Evolutionary conservation across 2,329 filamentous ascomycete species (phyloP), one percentile per base, ranked within the genome.

Genomic region (Teratosphaeria pseudoeucalypti): DNA sequence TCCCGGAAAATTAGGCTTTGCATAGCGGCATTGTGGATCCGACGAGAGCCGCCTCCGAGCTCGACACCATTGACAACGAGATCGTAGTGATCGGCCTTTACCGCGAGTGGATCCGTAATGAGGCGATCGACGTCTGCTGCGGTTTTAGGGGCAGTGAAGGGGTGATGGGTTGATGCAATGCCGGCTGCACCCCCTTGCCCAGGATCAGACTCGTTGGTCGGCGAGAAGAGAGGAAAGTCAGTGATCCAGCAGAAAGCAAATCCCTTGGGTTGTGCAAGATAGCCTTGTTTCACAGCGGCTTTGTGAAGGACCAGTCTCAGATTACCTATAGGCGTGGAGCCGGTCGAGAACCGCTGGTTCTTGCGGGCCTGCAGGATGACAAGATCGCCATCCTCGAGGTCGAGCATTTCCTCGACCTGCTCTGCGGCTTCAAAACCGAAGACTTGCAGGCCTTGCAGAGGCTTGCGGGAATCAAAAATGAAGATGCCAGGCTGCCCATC

Each of bases 11-110:
- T 81, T 65, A 89, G 90, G 65, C 91, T 86, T 71, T 99, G 94
- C 66, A 96, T 81, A 0, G 83, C 79, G 0, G 90, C 86, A 52
- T 88, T 82, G 74, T 99, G 94, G 59, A 97, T 96, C 81, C 94
- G 89, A 14, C 90, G 84, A 72, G 89, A 95, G 37, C 94, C 95
- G 11, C 94, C 94, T 29, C 94, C 94, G 1, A 99, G 82, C 74
- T 99, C 94, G 5, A 96, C 85, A 3, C 94, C 94, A 71, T 99
- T 99, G 67, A 97, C 83, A 0, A 99, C 92, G 14, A 99, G 84
- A 68, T 99, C 94, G 75, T 96, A 99, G 71, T 96, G 92, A 67
- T 95, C 92, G 3, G 88, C 95, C 66, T 82, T 83, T 1, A 85
- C 90, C 54, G 80, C 75, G 0, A 90, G 79, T 0, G 94, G 92